A percentile compares a stretch with the other conserved stretches of the same genome.
Conservation (phyloP, 2,329 filamentous ascomycete genomes). For the Diaporthe sp. region DNA sequence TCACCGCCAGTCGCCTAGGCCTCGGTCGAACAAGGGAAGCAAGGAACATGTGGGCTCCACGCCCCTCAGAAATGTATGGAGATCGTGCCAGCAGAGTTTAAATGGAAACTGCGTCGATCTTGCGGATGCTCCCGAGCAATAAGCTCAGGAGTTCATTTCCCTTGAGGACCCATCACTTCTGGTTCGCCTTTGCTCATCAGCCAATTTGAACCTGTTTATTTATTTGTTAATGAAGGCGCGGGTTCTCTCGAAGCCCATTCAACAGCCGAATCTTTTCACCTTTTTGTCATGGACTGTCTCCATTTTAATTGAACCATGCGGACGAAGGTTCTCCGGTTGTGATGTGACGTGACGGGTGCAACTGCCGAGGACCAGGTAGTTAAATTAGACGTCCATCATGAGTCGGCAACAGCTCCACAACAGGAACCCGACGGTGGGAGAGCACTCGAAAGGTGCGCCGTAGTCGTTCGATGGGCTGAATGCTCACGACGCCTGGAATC, state of each 20-base stretch:
- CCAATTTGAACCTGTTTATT: neutral
- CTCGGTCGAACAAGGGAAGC: no score
- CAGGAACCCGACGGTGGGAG: neutral
- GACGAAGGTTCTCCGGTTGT: neutral
- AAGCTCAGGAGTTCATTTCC: neutral
- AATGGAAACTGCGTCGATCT: constrained; percentile 8
- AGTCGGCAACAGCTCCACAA: constrained; percentile 19
- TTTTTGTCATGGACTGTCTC: neutral
- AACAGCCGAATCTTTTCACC: neutral
- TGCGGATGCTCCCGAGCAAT: constrained; percentile 22
- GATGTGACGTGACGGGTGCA: constrained; percentile 18
- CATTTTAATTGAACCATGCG: neutral
- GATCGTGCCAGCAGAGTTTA: constrained; percentile 9
- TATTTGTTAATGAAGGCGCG: neutral
- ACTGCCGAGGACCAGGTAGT: neutral
- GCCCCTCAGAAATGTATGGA: neutral
- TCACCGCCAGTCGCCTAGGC: constrained; percentile 5
- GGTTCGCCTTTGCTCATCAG: no score
- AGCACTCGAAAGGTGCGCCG: neutral
- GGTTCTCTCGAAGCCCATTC: neutral
- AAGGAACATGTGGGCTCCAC: neutral
- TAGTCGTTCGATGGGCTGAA: neutral
- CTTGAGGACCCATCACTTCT: neutral
- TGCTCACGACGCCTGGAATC: neutral
- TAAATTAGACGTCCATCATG: constrained; percentile 19